Evolutionary conservation across 2,329 filamentous ascomycete species (phyloP), one percentile per base, ranked within the genome.

Genomic region (Aspergillus ruber): DNA sequence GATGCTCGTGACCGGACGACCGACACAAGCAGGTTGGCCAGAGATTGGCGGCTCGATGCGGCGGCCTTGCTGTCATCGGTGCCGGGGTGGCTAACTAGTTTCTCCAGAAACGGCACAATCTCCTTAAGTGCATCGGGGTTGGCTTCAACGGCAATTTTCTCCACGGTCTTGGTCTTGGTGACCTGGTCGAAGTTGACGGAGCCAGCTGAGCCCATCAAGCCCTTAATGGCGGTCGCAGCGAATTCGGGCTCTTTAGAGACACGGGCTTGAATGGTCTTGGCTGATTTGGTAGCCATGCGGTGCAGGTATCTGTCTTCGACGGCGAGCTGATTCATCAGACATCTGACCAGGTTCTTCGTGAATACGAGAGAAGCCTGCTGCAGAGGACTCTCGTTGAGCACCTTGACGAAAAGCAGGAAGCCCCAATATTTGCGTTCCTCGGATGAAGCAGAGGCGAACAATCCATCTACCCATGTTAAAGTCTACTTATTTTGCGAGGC

Each of bases 341-440:
- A 91, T 43, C 82, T 79, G 70, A 94, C 83, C 18, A 96, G 73
- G 58, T 95, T 95, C 52, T 84, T 82, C 58, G 87, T 90, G 64
- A 97, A 95, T 0, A 95, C 74, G 7, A 75, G 53, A 66, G 76
- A 45, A 72, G 79, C 57, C 76, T 78, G 48, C 63, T 74, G 53
- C 52, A 66, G 53, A 66, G 80, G 63, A 59, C 72, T 71, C 33
- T 71, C 74, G 27, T 74, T 72, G 3, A 96, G 71, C 57, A 90
- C 81, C 60, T 85, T 88, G 58, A 85, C 83, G 60, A 96, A 88
- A 2, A 97, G 79, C 59, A 90, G 82, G 69, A 97, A 91, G 0
- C 93, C 93, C 67, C 89, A 90, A 60, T 88, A 89, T 68, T 96
- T 97, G 47, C 94, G 86, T 57, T 90, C 88, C 39, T 90, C 83